phyloP scores from a whole-genome alignment of 1,284 basidiomycete genomes.

The Fomitopsis betulina region DNA sequence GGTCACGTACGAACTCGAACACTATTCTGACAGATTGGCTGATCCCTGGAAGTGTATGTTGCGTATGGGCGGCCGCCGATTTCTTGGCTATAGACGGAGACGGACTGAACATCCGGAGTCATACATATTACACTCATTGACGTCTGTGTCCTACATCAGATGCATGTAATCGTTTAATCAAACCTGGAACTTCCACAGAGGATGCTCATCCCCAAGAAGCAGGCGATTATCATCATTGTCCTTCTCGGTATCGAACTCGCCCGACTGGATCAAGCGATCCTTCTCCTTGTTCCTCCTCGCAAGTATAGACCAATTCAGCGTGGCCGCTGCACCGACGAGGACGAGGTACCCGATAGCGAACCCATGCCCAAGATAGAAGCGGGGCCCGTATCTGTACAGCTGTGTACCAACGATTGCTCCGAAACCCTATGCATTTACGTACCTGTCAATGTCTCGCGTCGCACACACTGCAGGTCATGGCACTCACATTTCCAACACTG shows the following conservation, averaged over 20 bases:
- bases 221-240: slow-evolving; percentile 5
- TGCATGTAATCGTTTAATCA: background rate
- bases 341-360: slow-evolving; percentile 9
- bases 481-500: slow-evolving; percentile 46
- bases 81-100: no score
- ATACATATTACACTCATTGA: background rate
- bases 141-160: background rate
- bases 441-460: background rate
- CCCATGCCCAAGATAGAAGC: slow-evolving; percentile 10
- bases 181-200: slow-evolving; percentile 9
- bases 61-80: no score
- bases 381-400: slow-evolving; percentile 7
- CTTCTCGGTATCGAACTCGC: background rate
- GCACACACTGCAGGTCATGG: no score
- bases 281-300: slow-evolving; percentile 8
- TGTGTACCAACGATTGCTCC: slow-evolving; percentile 12
- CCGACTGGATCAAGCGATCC: slow-evolving; percentile 3
- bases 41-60: no score
- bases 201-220: slow-evolving; percentile 8
- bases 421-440: background rate
- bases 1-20: no score
- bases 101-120: no score
- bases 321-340: slow-evolving; percentile 1
- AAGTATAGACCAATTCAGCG: slow-evolving; percentile 8
- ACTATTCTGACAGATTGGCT: no score